A percentile compares a stretch with the other conserved stretches of the same genome.
Evolutionary conservation across 2,329 filamentous ascomycete species (phyloP).

Genomic region (Phialemonium atrogriseum): DNA sequence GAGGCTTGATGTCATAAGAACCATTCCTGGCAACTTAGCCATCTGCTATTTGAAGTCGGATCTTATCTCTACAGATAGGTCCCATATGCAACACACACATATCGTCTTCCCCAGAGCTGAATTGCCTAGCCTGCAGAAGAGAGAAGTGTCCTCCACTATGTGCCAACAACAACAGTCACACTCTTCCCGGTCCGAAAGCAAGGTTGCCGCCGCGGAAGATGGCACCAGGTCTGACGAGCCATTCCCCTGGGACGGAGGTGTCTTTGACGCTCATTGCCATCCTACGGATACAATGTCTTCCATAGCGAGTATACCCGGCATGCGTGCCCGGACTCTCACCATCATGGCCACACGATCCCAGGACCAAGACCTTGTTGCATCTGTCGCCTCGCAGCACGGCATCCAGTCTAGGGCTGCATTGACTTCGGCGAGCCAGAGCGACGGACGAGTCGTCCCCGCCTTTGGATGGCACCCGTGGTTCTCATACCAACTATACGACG

Average conservation of each 20-base stretch:
- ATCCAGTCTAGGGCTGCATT: conserved; percentile 20
- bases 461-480: conserved; percentile 91
- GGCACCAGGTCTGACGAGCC: too few relatives aligned
- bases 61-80: too few relatives aligned
- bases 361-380: conserved; percentile 65
- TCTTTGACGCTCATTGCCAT: conserved; percentile 78
- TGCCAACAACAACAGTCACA: too few relatives aligned
- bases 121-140: too few relatives aligned
- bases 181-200: too few relatives aligned
- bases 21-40: too few relatives aligned
- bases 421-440: conserved; percentile 12
- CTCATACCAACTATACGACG: conserved; percentile 65
- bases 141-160: too few relatives aligned
- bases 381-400: conserved; percentile 48
- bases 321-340: conserved; percentile 59
- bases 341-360: conserved; percentile 71
- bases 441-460: conserved; percentile 46
- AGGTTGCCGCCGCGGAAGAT: too few relatives aligned
- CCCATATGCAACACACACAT: too few relatives aligned
- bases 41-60: too few relatives aligned
- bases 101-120: too few relatives aligned
- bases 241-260: conserved; percentile 63
- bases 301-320: conserved; percentile 47
- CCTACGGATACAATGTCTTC: conserved; percentile 69
- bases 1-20: too few relatives aligned